A percentile compares a stretch with the other conserved stretches of the same genome.
Evolutionary conservation across 2,329 filamentous ascomycete species (phyloP).

Genomic region (Aspergillus phoenicis): DNA sequence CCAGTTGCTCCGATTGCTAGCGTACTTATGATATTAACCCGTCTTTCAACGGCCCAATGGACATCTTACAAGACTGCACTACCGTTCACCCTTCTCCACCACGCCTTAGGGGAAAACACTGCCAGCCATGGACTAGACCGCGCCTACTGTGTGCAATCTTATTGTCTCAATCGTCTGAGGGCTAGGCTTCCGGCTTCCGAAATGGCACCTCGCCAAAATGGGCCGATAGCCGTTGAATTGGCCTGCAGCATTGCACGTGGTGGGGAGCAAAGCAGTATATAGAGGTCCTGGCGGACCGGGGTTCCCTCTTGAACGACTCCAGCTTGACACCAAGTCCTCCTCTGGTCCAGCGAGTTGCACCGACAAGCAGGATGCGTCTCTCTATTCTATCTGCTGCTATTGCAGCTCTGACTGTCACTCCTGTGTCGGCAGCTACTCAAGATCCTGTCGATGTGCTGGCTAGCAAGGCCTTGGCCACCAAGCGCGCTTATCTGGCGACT

Average conservation of each 20-base stretch:
- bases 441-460: conserved; percentile 14
- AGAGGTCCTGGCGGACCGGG: background rate
- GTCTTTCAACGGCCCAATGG: background rate
- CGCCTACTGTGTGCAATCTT: background rate
- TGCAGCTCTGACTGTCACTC: conserved; percentile 9
- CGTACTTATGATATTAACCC: too few relatives aligned
- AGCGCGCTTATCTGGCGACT: conserved; percentile 7
- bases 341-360: background rate
- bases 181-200: background rate
- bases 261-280: background rate
- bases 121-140: background rate
- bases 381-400: background rate
- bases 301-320: background rate
- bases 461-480: conserved; percentile 13
- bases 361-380: conserved; percentile 1
- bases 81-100: background rate
- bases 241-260: background rate
- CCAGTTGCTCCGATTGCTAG: too few relatives aligned
- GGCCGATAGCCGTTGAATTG: background rate
- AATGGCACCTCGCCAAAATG: background rate
- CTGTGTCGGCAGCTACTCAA: background rate
- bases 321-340: background rate
- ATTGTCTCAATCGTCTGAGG: background rate
- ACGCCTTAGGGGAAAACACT: background rate
- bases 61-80: background rate